Evolutionary conservation across 1,284 basidiomycete species (phyloP).

Genomic region (Ceratobasidium sp.): DNA sequence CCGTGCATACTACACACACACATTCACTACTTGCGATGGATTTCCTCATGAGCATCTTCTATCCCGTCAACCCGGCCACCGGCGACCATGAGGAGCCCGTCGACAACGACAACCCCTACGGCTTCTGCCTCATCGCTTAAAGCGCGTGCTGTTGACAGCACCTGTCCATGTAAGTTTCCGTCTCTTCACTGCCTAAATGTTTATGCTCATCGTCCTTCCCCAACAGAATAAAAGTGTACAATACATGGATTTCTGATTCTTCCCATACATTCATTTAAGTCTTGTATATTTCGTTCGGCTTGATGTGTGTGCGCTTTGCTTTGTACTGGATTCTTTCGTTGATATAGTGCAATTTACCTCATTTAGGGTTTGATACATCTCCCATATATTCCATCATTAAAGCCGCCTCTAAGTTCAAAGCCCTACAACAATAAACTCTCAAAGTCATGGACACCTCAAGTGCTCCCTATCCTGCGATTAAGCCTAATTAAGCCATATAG

Average conservation of each 20-base stretch:
- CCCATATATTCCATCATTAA: too few species aligned
- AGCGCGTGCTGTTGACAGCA: neutral
- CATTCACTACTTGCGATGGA: conserved; percentile 17
- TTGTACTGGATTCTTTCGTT: neutral
- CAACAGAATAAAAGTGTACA: too few species aligned
- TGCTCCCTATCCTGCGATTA: too few species aligned
- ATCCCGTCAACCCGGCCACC: neutral
- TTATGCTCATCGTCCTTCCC: neutral
- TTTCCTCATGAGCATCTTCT: conserved; percentile 23
- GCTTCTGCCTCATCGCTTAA: conserved; percentile 26
- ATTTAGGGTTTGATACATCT: too few species aligned
- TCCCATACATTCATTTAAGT: neutral
- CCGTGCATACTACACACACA: neutral
- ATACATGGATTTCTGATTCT: too few species aligned
- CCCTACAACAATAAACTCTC: too few species aligned
- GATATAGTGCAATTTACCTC: too few species aligned
- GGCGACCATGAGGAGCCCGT: conserved; percentile 21
- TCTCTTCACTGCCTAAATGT: neutral
- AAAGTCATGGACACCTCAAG: too few species aligned
- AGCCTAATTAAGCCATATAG: too few species aligned
- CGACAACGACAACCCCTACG: conserved; percentile 4
- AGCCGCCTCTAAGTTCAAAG: too few species aligned
- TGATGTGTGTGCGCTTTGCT: neutral
- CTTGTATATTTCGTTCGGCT: neutral
- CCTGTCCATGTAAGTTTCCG: conserved; percentile 11